These are phyloP conservation scores for Stentor roeselii DNA, from an alignment of 73 alveolate genomes.

Conservation along the genomic window DNA sequence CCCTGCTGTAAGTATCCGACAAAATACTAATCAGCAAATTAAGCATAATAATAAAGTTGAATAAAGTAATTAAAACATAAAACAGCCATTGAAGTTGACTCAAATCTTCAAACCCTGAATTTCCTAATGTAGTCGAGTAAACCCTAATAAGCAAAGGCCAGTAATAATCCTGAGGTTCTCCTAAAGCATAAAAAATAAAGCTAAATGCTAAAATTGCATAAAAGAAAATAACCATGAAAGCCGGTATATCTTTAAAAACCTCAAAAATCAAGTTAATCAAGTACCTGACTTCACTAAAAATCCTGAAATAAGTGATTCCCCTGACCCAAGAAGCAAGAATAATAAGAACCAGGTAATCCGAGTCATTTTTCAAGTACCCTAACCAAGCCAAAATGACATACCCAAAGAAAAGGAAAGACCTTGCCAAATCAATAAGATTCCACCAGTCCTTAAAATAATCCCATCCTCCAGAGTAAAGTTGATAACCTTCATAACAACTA, in stretches of 20 bases:
- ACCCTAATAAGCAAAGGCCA: too few relatives aligned
- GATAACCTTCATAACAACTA: background rate
- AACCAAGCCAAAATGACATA: background rate
- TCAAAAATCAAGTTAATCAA: slow-evolving; percentile 4
- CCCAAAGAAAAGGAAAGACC: background rate
- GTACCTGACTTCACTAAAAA: slow-evolving; percentile 18
- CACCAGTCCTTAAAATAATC: background rate
- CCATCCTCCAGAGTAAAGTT: background rate
- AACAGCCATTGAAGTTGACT: too few relatives aligned
- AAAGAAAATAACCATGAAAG: background rate
- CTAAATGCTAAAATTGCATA: slow-evolving; percentile 14
- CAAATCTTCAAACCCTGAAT: too few relatives aligned
- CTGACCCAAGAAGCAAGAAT: background rate
- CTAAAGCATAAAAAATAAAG: background rate
- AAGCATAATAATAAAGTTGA: too few relatives aligned
- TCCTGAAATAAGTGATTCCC: slow-evolving; percentile 19
- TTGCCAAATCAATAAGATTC: background rate
- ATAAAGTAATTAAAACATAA: too few relatives aligned
- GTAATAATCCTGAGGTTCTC: too few relatives aligned
- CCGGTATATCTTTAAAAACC: background rate
- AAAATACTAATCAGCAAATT: too few relatives aligned
- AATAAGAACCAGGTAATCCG: background rate
- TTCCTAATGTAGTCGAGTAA: too few relatives aligned
- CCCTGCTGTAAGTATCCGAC: too few relatives aligned
- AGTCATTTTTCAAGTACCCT: background rate